phyloP scores from a whole-genome alignment of 371 early-diverging fungal species.

The Fennellomyces sp. region DNA sequence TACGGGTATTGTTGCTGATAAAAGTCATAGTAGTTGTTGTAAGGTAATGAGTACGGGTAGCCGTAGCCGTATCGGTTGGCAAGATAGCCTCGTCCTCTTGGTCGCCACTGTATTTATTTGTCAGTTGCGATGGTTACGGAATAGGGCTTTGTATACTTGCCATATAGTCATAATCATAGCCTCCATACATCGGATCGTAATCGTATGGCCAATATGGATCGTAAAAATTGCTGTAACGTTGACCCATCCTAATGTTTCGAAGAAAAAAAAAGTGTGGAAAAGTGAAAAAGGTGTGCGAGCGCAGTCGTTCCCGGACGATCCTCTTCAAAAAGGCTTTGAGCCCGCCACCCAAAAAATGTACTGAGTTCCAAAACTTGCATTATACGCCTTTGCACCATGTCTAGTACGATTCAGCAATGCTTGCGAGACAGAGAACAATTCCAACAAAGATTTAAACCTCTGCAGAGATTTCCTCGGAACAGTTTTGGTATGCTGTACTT shows the following conservation, averaged over 20 bases:
- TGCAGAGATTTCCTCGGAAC: not conserved
- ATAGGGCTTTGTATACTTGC: not conserved
- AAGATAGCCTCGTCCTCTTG: constrained; percentile 6
- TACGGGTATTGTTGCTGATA: not conserved
- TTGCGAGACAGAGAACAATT: not conserved
- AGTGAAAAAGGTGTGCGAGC: not conserved
- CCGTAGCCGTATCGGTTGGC: constrained; percentile 1
- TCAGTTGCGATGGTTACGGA: not conserved
- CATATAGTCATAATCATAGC: constrained; percentile 7
- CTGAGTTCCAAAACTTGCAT: not conserved
- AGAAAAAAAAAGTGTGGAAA: constrained; percentile 2
- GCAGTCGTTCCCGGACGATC: not conserved
- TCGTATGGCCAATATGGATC: constrained; percentile 11
- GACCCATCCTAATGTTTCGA: constrained; percentile 2
- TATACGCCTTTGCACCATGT: not conserved
- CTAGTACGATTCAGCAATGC: constrained; percentile 1
- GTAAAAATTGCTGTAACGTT: constrained; percentile 4
- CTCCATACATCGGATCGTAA: constrained; percentile 6
- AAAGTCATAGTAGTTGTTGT: constrained; percentile 4
- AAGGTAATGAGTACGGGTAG: not conserved
- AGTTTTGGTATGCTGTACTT: constrained; percentile 6
- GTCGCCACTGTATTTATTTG: not conserved
- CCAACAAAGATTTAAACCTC: not conserved
- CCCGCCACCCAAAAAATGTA: not conserved
- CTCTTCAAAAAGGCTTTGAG: not conserved